Conservation (phyloP, 75 land plant species). For the Sequoiadendron giganteum region DNA sequence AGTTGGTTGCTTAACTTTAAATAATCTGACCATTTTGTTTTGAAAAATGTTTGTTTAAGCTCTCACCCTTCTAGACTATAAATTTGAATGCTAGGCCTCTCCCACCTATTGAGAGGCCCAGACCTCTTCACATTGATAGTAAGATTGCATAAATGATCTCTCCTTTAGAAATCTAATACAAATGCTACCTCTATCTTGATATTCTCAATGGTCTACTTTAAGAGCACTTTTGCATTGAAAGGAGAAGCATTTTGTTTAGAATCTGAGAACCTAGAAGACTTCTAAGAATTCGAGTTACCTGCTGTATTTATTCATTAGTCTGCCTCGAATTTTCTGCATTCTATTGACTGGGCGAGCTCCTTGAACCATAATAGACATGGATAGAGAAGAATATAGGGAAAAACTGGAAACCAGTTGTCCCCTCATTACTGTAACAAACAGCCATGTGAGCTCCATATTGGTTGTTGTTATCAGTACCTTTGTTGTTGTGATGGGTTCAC, state of each 20-base stretch:
- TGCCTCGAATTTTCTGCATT: not conserved
- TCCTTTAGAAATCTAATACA: no score
- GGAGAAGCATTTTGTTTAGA: not conserved
- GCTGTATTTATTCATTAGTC: not conserved
- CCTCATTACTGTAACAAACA: not conserved
- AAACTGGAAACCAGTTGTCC: not conserved
- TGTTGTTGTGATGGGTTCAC: not conserved
- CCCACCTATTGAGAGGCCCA: no score
- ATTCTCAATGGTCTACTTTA: not conserved
- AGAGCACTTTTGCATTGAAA: not conserved
- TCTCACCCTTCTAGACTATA: no score
- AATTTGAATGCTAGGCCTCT: no score
- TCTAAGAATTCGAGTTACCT: not conserved
- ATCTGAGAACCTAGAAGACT: not conserved
- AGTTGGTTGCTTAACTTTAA: no score
- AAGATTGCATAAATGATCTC: no score
- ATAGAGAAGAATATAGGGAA: not conserved
- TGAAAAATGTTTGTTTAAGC: no score
- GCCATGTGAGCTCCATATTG: conserved; percentile 4
- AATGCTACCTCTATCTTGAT: not conserved
- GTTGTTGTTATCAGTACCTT: conserved; percentile 1
- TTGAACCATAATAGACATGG: not conserved
- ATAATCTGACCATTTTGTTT: no score
- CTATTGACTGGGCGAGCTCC: not conserved
- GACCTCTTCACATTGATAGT: no score